Percentiles rank a stretch among this genome's conserved stretches.
Conservation (phyloP, 352 stramenopile species). For the Phytophthora tentaculata region DNA sequence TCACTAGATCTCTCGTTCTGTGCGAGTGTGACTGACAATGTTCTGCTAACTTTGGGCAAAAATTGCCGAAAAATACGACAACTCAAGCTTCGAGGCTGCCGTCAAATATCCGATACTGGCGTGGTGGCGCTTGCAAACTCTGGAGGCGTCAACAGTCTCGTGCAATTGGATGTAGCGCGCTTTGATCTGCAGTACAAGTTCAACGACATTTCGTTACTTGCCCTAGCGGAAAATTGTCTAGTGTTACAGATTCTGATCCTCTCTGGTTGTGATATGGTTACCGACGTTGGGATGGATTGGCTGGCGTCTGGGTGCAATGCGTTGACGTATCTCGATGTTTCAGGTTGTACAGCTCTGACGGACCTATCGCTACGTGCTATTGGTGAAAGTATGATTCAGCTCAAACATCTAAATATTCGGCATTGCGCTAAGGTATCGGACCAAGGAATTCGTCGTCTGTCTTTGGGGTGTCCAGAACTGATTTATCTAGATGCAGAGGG, state of each 20-base stretch:
- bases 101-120: slow-evolving; percentile 87
- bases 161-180: slow-evolving; percentile 80
- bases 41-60: slow-evolving; percentile 75
- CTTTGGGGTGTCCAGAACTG: slow-evolving; percentile 55
- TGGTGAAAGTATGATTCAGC: slow-evolving; percentile 75
- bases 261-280: slow-evolving; percentile 90
- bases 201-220: slow-evolving; percentile 91
- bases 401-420: slow-evolving; percentile 51
- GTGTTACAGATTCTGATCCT: slow-evolving; percentile 65
- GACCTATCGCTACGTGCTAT: slow-evolving; percentile 88
- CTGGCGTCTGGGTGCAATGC: slow-evolving; percentile 82
- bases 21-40: slow-evolving; percentile 74
- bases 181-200: slow-evolving; percentile 92
- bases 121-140: slow-evolving; percentile 79
- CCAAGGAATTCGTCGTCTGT: slow-evolving; percentile 56
- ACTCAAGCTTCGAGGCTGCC: slow-evolving; percentile 84
- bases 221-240: slow-evolving; percentile 68
- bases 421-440: slow-evolving; percentile 63
- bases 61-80: slow-evolving; percentile 63
- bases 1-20: slow-evolving; percentile 86
- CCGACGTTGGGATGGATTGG: slow-evolving; percentile 93
- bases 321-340: slow-evolving; percentile 85
- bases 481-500: slow-evolving; percentile 47
- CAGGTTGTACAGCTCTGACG: slow-evolving; percentile 86
- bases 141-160: slow-evolving; percentile 59